These are phyloP conservation scores for Cichorium intybus DNA, from an alignment of 140 eudicot species.

Conservation along the genomic window DNA sequence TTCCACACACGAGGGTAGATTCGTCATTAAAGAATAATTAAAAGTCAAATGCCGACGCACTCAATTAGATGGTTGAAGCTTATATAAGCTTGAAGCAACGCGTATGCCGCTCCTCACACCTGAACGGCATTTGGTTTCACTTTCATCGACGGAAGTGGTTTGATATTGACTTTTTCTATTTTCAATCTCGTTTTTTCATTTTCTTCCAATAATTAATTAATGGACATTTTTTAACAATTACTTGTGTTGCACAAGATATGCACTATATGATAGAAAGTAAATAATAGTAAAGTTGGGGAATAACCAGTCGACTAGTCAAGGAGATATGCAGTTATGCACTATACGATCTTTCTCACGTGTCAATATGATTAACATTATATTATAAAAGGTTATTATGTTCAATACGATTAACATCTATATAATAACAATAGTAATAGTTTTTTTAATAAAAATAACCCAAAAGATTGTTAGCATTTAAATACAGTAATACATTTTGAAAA, in stretches of 20 bases:
- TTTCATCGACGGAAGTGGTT: slow-evolving; percentile 17
- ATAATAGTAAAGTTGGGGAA: too few species aligned
- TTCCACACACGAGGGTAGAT: not conserved
- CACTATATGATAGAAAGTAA: not conserved
- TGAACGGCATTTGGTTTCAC: slow-evolving; percentile 12
- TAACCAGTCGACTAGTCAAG: too few species aligned
- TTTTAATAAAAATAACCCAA: too few species aligned
- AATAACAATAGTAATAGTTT: too few species aligned
- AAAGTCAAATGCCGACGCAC: slow-evolving; percentile 39
- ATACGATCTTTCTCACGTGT: too few species aligned
- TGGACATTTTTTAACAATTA: not conserved
- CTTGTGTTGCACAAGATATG: not conserved
- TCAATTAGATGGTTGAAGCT: slow-evolving; percentile 39
- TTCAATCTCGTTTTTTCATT: not conserved
- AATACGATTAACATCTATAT: too few species aligned
- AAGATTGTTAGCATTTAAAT: too few species aligned
- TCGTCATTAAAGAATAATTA: not conserved
- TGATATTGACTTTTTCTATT: slow-evolving; percentile 1
- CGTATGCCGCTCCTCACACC: slow-evolving; percentile 22
- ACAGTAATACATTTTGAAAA: too few species aligned
- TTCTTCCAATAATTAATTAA: not conserved
- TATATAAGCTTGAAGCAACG: slow-evolving; percentile 17
- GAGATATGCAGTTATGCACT: too few species aligned
- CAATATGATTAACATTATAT: too few species aligned
- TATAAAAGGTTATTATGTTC: too few species aligned